Evolutionary conservation across 805 yeast species (phyloP), one percentile per base, ranked within the genome.

Genomic region (Myxozyma melibiosi): DNA sequence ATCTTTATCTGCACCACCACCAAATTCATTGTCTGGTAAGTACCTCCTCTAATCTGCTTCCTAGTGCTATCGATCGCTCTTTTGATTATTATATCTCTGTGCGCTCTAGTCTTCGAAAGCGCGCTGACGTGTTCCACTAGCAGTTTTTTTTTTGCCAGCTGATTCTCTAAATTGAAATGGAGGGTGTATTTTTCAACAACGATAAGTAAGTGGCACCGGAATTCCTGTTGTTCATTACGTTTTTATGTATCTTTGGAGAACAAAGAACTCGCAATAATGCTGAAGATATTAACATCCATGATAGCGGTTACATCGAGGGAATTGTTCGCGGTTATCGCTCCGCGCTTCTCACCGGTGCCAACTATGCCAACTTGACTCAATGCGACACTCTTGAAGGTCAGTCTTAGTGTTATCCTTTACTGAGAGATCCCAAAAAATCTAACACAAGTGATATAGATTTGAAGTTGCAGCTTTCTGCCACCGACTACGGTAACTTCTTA

Each of bases 401-500:
- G 63, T 39, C 14, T 33, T 14, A n/a, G 18, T 34, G 35, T 31
- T 1, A 14, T 14, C 7, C 16, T 13, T 20, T n/a, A 20, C n/a
- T 25, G n/a, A n/a, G n/a, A n/a, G n/a, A n/a, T n/a, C n/a, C n/a
- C n/a, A n/a, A n/a, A n/a, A n/a, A n/a, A n/a, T 40, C 35, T 39
- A 16, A 27, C 25, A 9, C 45, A 16, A n/a, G 25, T 22, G 11
- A 20, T 35, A 4, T 50, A 55, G 99, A 94, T 74, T 78, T 95
- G 69, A 92, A 90, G 74, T 78, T 95, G 54, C 99, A 95, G 76
- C 80, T 94, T 52, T 86, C 96, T 2, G 90, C 97, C 40, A 92
- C 99, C 9, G 99, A 95, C 70, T 94, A 94, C 74, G 97, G 97
- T 43, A 88, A 86, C 73, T 90, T 91, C 68, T 78, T 94, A 57